These are phyloP conservation scores for Leccinum disarticulatum DNA, from an alignment of 768 basidiomycete genomes.

Conservation along the genomic window DNA sequence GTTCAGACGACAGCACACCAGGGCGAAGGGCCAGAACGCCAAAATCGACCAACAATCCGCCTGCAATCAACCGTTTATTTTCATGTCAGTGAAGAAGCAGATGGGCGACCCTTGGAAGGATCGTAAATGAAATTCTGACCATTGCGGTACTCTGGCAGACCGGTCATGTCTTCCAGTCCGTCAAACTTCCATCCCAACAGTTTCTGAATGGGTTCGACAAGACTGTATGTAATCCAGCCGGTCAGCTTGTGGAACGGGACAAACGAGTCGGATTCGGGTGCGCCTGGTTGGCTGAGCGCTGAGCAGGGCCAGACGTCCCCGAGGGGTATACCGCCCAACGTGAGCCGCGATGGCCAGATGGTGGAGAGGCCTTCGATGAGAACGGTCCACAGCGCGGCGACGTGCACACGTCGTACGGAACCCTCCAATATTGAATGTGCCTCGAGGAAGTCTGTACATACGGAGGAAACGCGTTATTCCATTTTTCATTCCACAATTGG, in stretches of 20 bases:
- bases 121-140: constrained; percentile 37
- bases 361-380: constrained; percentile 80
- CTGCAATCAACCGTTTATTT: constrained; percentile 36
- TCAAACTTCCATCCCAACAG: constrained; percentile 80
- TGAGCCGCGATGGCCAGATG: constrained; percentile 84
- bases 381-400: constrained; percentile 77
- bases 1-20: constrained; percentile 49
- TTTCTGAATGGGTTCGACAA: constrained; percentile 81
- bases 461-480: background rate
- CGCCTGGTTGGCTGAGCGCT: constrained; percentile 37
- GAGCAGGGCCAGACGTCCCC: constrained; percentile 95
- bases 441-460: constrained; percentile 63
- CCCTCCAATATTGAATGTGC: constrained; percentile 47
- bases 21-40: constrained; percentile 73
- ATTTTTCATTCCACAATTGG: background rate
- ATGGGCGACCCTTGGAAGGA: background rate
- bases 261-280: constrained; percentile 52
- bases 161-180: constrained; percentile 83
- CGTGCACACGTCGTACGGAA: constrained; percentile 51
- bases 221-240: constrained; percentile 89
- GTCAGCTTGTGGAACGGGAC: constrained; percentile 97
- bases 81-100: background rate
- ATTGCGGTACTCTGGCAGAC: constrained; percentile 93
- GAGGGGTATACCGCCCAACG: constrained; percentile 65
- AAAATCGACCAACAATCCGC: constrained; percentile 85